Conservation (phyloP, 148 eudicot genomes). For the Fagopyrum homotropicum region DNA sequence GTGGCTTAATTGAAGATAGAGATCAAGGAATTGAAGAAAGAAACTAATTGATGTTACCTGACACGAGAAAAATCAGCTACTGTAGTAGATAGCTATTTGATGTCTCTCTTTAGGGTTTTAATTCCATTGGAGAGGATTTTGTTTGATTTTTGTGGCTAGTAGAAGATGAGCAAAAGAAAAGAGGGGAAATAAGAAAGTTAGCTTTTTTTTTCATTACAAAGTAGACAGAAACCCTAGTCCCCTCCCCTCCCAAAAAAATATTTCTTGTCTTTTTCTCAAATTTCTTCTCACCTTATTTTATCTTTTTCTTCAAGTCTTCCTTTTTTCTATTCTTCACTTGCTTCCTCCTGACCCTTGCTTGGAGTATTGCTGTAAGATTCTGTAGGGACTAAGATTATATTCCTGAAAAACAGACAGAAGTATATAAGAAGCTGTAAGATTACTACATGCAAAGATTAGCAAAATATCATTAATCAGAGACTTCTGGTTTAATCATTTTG, state of each 20-base stretch:
- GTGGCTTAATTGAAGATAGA: background rate
- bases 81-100: background rate
- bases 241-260: slow-evolving; percentile 13
- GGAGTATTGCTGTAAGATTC: slow-evolving; percentile 11
- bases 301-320: background rate
- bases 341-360: background rate
- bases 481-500: slow-evolving; percentile 5
- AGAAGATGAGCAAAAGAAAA: slow-evolving; percentile 6
- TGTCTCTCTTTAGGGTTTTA: slow-evolving; percentile 3
- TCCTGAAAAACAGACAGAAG: background rate
- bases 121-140: slow-evolving; percentile 6
- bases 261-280: slow-evolving; percentile 30
- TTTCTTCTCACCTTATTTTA: slow-evolving; percentile 21
- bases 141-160: background rate
- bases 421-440: background rate
- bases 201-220: background rate
- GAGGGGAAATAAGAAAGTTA: slow-evolving; percentile 8
- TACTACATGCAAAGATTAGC: background rate
- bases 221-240: slow-evolving; percentile 8
- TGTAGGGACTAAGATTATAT: background rate
- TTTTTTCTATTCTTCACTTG: slow-evolving; percentile 1
- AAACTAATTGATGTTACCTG: background rate
- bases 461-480: background rate
- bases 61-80: background rate
- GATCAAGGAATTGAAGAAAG: background rate